phyloP scores from a whole-genome alignment of 2,329 filamentous ascomycete genomes.

The Pseudogymnoascus sp. region DNA sequence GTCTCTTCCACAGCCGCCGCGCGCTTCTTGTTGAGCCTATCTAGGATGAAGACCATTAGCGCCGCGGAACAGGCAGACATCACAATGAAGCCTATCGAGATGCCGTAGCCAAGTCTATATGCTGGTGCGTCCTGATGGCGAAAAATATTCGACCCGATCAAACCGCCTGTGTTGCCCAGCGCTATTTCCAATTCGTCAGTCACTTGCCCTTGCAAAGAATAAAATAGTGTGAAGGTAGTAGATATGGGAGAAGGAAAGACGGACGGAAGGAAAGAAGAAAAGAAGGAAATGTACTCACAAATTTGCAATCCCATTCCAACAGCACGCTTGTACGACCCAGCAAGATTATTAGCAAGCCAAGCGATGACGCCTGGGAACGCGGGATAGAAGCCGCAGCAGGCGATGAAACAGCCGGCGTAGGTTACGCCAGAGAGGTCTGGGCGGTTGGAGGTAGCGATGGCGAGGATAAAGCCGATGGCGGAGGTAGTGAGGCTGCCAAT shows the following conservation, averaged over 20 bases:
- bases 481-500: slow-evolving; percentile 43
- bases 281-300: not conserved
- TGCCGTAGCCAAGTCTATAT: slow-evolving; percentile 15
- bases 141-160: slow-evolving; percentile 17
- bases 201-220: not conserved
- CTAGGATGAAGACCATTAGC: slow-evolving; percentile 35
- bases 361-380: slow-evolving; percentile 38
- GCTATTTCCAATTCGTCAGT: slow-evolving; percentile 19
- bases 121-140: slow-evolving; percentile 3
- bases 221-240: not conserved
- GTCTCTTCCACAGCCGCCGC: slow-evolving; percentile 21
- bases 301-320: slow-evolving; percentile 59
- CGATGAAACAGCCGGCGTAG: slow-evolving; percentile 38
- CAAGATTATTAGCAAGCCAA: slow-evolving; percentile 51
- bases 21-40: slow-evolving; percentile 39
- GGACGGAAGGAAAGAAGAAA: not conserved
- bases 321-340: slow-evolving; percentile 47
- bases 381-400: slow-evolving; percentile 37
- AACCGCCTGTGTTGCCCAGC: slow-evolving; percentile 16
- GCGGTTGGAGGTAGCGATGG: slow-evolving; percentile 11
- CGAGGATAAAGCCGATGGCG: slow-evolving; percentile 17
- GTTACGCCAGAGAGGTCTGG: slow-evolving; percentile 6
- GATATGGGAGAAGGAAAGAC: not conserved
- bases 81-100: slow-evolving; percentile 28
- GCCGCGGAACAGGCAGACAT: slow-evolving; percentile 30